Conservation (phyloP, 2,329 filamentous ascomycete species). For the Nemania diffusa region DNA sequence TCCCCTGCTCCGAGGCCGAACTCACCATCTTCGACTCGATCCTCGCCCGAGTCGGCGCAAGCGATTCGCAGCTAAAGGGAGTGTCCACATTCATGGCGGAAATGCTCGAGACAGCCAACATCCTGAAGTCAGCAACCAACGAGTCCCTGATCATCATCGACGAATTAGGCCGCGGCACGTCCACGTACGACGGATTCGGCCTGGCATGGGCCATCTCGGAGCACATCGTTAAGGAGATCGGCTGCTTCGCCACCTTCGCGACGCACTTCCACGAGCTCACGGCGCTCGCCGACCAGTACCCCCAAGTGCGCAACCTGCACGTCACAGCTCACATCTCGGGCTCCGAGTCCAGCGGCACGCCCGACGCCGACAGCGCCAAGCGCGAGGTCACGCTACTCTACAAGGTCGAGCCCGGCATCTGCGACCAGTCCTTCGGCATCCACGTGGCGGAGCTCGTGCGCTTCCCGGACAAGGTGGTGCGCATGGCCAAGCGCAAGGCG, state of each 20-base stretch:
- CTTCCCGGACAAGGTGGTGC: slow-evolving; percentile 96
- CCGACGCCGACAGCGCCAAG: slow-evolving; percentile 60
- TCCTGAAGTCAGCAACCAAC: slow-evolving; percentile 93
- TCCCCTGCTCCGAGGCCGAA: slow-evolving; percentile 89
- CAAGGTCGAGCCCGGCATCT: slow-evolving; percentile 94
- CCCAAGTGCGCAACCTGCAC: slow-evolving; percentile 91
- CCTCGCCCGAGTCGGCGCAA: slow-evolving; percentile 92
- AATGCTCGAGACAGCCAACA: slow-evolving; percentile 99
- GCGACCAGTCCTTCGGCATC: slow-evolving; percentile 97
- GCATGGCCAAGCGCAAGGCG: slow-evolving; percentile 99
- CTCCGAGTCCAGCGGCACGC: slow-evolving; percentile 49
- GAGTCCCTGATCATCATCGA: slow-evolving; percentile 99
- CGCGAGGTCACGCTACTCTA: slow-evolving; percentile 95
- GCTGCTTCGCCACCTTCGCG: slow-evolving; percentile 93
- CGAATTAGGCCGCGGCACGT: slow-evolving; percentile 94
- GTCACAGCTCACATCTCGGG: slow-evolving; percentile 90
- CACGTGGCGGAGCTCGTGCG: slow-evolving; percentile 97
- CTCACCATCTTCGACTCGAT: slow-evolving; percentile 97
- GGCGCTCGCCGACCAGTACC: slow-evolving; percentile 84
- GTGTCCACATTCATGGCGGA: slow-evolving; percentile 99
- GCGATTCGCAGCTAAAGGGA: slow-evolving; percentile 95
- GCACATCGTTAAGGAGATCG: slow-evolving; percentile 95
- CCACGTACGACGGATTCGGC: slow-evolving; percentile 97
- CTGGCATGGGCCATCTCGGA: slow-evolving; percentile 99
- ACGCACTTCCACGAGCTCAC: slow-evolving; percentile 99